Base-by-base conservation (phyloP, 495 filamentous ascomycete species). In the Penicillium roqueforti region DNA sequence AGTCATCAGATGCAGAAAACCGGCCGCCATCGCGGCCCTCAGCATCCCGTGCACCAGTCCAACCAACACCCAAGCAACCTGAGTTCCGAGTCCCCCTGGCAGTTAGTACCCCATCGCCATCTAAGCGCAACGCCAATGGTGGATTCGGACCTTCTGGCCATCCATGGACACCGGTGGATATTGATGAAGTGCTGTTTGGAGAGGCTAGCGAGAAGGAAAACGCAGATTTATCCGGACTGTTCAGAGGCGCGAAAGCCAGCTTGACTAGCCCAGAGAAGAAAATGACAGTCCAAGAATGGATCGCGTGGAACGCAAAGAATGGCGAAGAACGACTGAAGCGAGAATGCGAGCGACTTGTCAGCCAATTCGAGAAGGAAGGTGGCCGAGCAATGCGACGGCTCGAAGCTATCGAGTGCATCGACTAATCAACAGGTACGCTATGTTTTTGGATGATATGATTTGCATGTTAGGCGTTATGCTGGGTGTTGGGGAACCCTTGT, bases 201-300 rank as follows among this genome's bases (percentile, higher is more conserved):
- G 62, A 67, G 29, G 38, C 58, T n/a, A 73, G 73, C 13, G 76
- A 80, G 25, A 75, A 82, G 44, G 83, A 83, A 37, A 86, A 85
- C 58, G 76, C 80, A 43, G 73, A 78, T 51, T 47, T 75, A 7
- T 53, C 56, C 10, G 75, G 72, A 3, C 56, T 69, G 0, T 67
- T 79, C 47, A 70, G 76, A 26, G 72, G 79, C 32, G 65, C 63
- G 8, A 80, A 79, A 55, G 76, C 73, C 23, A 78, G 79, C n/a
- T 68, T 98, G 56, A 85, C 82, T 1, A 87, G 77, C 55, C 83
- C 83, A 0, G 92, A 97, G 74, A 90, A 87, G 76, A 80, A 80
- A 36, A 92, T 98, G 89, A 89, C 83, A 0, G 90, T 97, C 2
- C 88, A 95, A 66, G 85, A 96, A 69, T 98, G 93, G 93, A 85